phyloP scores from a whole-genome alignment of 148 eudicot species.

The Pouteria glomerata region DNA sequence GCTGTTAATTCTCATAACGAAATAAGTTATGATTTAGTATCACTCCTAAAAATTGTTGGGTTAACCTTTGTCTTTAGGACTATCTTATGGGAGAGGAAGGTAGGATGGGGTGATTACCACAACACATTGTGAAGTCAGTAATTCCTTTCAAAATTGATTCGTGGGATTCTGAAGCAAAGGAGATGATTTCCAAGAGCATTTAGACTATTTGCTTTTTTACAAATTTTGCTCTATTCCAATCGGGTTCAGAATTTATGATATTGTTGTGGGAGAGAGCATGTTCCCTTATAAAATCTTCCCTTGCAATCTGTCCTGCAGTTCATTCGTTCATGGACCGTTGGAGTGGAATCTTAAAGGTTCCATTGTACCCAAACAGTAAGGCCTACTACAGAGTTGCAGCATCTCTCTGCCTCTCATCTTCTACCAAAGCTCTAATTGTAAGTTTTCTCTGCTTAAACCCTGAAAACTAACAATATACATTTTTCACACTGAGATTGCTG shows the following conservation, averaged over 20 bases:
- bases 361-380: conserved; percentile 34
- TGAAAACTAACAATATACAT: neutral
- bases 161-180: too few relatives aligned
- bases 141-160: too few relatives aligned
- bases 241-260: too few relatives aligned
- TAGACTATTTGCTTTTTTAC: too few relatives aligned
- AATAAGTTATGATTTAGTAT: neutral
- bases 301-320: neutral
- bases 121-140: neutral
- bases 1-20: neutral
- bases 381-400: conserved; percentile 60
- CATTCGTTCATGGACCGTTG: conserved; percentile 69
- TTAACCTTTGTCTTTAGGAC: neutral
- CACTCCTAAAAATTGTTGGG: neutral
- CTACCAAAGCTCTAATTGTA: conserved; percentile 42
- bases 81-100: neutral
- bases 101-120: neutral
- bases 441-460: conserved; percentile 23
- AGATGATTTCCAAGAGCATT: too few relatives aligned
- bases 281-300: neutral
- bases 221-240: too few relatives aligned
- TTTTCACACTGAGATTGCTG: neutral
- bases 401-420: conserved; percentile 67
- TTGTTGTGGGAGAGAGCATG: too few relatives aligned
- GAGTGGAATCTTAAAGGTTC: conserved; percentile 68